Base-by-base conservation (phyloP, 306 rosid genomes). In the Mimosa pudica region DNA sequence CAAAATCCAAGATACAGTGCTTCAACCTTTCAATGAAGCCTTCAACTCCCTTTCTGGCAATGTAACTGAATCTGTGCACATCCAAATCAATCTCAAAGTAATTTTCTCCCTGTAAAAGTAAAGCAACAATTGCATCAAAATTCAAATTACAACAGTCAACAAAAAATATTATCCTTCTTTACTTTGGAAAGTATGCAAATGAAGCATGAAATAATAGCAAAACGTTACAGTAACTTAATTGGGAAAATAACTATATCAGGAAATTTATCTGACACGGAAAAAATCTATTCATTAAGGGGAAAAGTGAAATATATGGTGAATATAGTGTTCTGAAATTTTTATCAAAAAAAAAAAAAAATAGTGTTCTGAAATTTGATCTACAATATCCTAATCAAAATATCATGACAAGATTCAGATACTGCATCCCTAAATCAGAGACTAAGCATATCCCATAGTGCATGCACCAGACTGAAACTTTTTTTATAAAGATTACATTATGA, bases 61-160 rank as follows among this genome's bases (percentile, higher is more conserved):
- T 86, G 71, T 91, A 95, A 92, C 97, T 78, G 85, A 95, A 95
- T 86, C 97, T 83, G 76, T 95, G 99, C 84, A 95, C 88, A 82
- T 95, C 99, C 85, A 95, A 80, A 90, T 95, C 98, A 68, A 95
- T 91, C 88, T 95, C 99, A 1, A 93, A 89, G 89, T 93, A 95
- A 85, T 93, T 91, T 85, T 93, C 98, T 79, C 99, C 99, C 98
- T 93, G 92, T 20, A 79, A 52, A 71, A 89, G 36, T 42, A 33
- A 17, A 69, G 54, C 8, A 8, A 11, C 48, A 74, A 74, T 61
- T 64, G 75, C 41, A 57, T 78, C 67, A 69, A 63, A 57, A 18
- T 57, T 67, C 52, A 71, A 72, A 42, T n/a, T 5, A 38, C 8
- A 14, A 14, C 71, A 38, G 18, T 68, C 16, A 20, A 45, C 54